A percentile compares a stretch with the other conserved stretches of the same genome.
These are phyloP conservation scores for Lactarius psammicola DNA, from an alignment of 768 basidiomycete genomes.

Conservation along the genomic window DNA sequence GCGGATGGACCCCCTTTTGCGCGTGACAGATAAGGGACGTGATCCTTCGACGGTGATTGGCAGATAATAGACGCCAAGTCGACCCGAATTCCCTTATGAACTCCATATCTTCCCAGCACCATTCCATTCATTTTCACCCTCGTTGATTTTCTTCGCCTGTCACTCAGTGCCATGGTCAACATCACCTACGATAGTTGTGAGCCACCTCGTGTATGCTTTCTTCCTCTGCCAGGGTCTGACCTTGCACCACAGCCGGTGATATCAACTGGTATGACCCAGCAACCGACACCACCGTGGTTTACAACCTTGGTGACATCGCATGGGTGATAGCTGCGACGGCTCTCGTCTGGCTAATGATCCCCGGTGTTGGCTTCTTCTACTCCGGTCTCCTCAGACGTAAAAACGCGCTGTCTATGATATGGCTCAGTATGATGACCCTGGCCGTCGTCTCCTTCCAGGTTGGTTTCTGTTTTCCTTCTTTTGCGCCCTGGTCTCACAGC, in stretches of 20 bases:
- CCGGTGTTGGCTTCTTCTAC: conserved; percentile 81
- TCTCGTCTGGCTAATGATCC: conserved; percentile 69
- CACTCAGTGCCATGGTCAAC: conserved; percentile 32
- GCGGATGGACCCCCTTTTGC: neutral
- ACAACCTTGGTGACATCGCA: conserved; percentile 64
- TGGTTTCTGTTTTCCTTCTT: neutral
- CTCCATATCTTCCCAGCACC: neutral
- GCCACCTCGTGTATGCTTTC: neutral
- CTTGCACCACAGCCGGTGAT: conserved; percentile 38
- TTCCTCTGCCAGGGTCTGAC: neutral
- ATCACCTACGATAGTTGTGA: conserved; percentile 32
- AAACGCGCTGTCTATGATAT: conserved; percentile 91
- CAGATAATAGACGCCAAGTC: conserved; percentile 13
- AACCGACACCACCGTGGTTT: conserved; percentile 35
- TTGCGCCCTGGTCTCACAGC: conserved; percentile 15
- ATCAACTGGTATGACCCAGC: conserved; percentile 36
- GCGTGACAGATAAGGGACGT: conserved; percentile 1
- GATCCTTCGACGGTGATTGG: conserved; percentile 18
- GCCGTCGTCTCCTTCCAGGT: conserved; percentile 87
- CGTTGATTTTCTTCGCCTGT: conserved; percentile 5
- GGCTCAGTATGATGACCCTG: conserved; percentile 69
- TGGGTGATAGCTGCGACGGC: conserved; percentile 74
- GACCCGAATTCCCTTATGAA: conserved; percentile 9
- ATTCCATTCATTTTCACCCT: neutral
- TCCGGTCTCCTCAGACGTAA: conserved; percentile 89